phyloP scores from a whole-genome alignment of 805 yeast species.

The Pachysolen tannophilus region DNA sequence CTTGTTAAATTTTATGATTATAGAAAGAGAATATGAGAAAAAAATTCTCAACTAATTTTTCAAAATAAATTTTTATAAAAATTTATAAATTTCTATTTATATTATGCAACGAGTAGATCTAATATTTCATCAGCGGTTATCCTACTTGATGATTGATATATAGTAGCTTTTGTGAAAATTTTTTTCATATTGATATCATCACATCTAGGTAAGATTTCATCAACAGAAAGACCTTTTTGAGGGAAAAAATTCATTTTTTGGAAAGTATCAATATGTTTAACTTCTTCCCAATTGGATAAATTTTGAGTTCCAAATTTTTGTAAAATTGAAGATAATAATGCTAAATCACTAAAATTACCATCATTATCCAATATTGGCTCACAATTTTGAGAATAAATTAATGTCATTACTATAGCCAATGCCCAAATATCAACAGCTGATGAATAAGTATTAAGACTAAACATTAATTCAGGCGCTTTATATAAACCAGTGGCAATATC shows the following conservation, averaged over 20 bases:
- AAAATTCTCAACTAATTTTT: no score
- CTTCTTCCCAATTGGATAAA: constrained; percentile 33
- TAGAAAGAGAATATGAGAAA: constrained; percentile 3
- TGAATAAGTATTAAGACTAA: constrained; percentile 49
- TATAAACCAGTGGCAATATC: constrained; percentile 62
- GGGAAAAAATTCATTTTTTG: constrained; percentile 20
- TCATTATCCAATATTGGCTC: constrained; percentile 29
- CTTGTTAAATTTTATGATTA: constrained; percentile 4
- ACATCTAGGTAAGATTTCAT: constrained; percentile 28
- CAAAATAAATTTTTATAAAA: no score
- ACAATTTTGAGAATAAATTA: constrained; percentile 34
- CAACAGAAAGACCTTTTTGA: constrained; percentile 15
- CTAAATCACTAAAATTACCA: constrained; percentile 45
- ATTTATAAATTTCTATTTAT: no score
- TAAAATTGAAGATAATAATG: constrained; percentile 47
- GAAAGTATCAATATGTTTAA: constrained; percentile 28
- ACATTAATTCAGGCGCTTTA: constrained; percentile 68
- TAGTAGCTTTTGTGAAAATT: constrained; percentile 35
- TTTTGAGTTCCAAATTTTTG: constrained; percentile 57
- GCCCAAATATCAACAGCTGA: constrained; percentile 66
- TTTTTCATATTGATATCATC: constrained; percentile 12
- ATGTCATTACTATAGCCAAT: constrained; percentile 52
- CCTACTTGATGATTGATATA: constrained; percentile 27
- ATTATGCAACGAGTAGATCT: no score
- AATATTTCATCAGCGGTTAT: constrained; percentile 20